phyloP scores from a whole-genome alignment of 2,329 filamentous ascomycete species.

The Boeremia exigua region DNA sequence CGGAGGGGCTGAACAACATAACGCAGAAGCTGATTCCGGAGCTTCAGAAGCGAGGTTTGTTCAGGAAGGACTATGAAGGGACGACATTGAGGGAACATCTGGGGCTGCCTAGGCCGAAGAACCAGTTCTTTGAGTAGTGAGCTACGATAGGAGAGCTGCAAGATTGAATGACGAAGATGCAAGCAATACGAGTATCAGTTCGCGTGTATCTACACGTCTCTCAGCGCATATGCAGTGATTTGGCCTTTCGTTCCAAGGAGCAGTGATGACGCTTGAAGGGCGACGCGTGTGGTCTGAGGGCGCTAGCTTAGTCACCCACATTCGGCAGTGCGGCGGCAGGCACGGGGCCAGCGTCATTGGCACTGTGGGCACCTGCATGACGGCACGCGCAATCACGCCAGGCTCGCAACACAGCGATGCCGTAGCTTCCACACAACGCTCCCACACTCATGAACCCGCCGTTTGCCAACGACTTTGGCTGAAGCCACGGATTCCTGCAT shows the following conservation, averaged over 20 bases:
- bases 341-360: conserved; percentile 2
- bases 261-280: not conserved
- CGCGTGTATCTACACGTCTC: too few species aligned
- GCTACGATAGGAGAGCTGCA: not conserved
- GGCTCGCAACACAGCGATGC: conserved; percentile 1
- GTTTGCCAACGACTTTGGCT: conserved; percentile 9
- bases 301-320: not conserved
- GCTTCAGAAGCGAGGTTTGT: conserved; percentile 33
- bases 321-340: too few species aligned
- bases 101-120: conserved; percentile 57
- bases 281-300: not conserved
- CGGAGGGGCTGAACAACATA: conserved; percentile 30
- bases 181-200: too few species aligned
- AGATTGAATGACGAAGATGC: not conserved
- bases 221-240: too few species aligned
- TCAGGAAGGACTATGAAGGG: conserved; percentile 58
- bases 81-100: conserved; percentile 62
- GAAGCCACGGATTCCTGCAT: not conserved
- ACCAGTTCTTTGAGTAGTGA: conserved; percentile 44
- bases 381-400: conserved; percentile 6
- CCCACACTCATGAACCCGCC: not conserved
- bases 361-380: not conserved
- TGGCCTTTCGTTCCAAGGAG: too few species aligned
- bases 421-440: not conserved
- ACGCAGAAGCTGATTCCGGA: conserved; percentile 32